Evolutionary conservation across 2,329 filamentous ascomycete species (phyloP), one percentile per base, ranked within the genome.

Genomic region (Spiromastix sp.): DNA sequence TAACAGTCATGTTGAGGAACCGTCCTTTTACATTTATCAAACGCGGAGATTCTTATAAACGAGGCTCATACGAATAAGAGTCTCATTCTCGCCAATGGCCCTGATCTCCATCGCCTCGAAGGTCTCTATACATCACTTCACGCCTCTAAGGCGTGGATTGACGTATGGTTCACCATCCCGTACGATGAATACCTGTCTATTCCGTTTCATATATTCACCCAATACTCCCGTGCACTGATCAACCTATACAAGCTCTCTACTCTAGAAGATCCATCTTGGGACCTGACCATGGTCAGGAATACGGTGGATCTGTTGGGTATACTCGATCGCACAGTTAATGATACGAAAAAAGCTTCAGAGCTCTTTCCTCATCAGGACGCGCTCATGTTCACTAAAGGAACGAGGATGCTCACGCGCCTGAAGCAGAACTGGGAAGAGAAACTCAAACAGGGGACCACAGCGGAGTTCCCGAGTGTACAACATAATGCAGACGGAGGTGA

Each of bases 231-330:
- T 10, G 39, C 38, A 13, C 31, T 52, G 5, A 35, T 50, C 24
- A 42, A 33, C 20, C 31, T 52, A 6, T 50, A 44, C 36, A 45
- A 41, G 22, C 47, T 54, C 11, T 45, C 42, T 20, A 42, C 38
- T 3, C 29, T 54, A 13, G 48, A 54, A 3, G 48, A 52, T 30
- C 50, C 49, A 8, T 37, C 42, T 17, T 54, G 51, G 51, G 49
- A 51, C 19, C 44, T 34, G 21, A 42, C 19, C 7, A 34, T 48
- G 35, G 48, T 52, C 4, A 45, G 47, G 34, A 46, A 46, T 13
- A 51, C 48, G 1, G 48, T 46, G 7, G 47, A 54, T 27, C 16
- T 52, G 1, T 40, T 50, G 8, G 44, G 44, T 18, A 39, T 46
- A 6, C 41, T 52, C 12, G 46, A 49, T 25, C 43, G 38, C 18